Evolutionary conservation across 805 yeast genomes (phyloP), one percentile per base, ranked within the genome.

Genomic region (Saccharomycopsis javanensis): DNA sequence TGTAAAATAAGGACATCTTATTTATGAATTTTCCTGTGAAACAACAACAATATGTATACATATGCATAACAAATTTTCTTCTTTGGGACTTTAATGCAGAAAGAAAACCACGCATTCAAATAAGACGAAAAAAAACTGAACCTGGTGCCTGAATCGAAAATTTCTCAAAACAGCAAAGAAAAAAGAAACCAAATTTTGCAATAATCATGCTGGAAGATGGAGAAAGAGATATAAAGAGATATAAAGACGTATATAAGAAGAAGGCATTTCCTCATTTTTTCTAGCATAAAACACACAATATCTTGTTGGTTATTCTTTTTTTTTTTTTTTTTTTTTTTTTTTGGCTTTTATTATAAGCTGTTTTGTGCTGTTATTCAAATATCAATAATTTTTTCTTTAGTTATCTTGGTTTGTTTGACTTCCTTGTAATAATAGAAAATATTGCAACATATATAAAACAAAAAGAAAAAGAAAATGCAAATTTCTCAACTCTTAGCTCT

Each of bases 111-210:
- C 28, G 13, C 28, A 42, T 42, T 27, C 48, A 20, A 4, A 13
- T 5, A 23, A 5, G 6, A 23, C 23, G 25, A 20, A 42, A 5
- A 20, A 42, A 42, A 8, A 13, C 4, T 42, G 48, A 42, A 42
- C 48, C 48, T 42, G 48, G 48, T 42, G 48, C 48, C 48, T 42
- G 48, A 42, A 42, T 42, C 48, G 25, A 23, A 10, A 20, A 42
- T 42, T 42, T 42, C 48, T 20, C 48, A 42, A 42, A 42, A 42
- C 27, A 42, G 25, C n/a, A n/a, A 8, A 42, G 23, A 42, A 38
- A 42, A 42, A 38, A 38, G 48, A 20, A 42, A 42, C 48, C 25
- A 42, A 42, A 42, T 27, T 42, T 42, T 42, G 48, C 48, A 42
- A 20, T 42, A 42, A 42, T 42, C 25, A 20, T 11, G 27, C 28